These are phyloP conservation scores for Streptanthus diversifolius DNA, from an alignment of 345 rosid genomes.

Conservation along the genomic window DNA sequence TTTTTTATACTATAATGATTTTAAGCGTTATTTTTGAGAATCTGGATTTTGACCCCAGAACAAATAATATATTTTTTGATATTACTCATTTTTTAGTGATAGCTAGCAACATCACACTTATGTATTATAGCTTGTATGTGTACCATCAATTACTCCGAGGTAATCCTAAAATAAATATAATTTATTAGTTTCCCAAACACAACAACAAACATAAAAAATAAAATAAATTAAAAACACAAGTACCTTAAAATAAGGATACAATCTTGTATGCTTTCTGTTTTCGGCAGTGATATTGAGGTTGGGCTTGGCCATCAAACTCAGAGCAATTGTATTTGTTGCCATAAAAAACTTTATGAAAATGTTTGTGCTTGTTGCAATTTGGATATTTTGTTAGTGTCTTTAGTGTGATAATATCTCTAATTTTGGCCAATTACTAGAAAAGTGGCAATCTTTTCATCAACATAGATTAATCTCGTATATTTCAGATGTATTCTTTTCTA, in stretches of 20 bases:
- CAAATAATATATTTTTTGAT: background rate
- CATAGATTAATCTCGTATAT: too few species aligned
- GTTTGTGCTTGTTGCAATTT: background rate
- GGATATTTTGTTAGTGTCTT: background rate
- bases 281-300: background rate
- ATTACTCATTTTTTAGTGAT: background rate
- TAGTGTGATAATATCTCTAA: background rate
- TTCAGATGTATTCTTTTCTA: background rate
- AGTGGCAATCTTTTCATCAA: too few species aligned
- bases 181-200: background rate
- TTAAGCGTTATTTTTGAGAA: too few species aligned
- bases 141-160: background rate
- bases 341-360: background rate
- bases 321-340: background rate
- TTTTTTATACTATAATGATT: too few species aligned
- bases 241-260: constrained; percentile 1
- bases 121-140: background rate
- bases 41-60: too few species aligned
- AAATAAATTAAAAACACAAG: background rate
- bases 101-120: background rate
- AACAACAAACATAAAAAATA: background rate
- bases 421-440: background rate
- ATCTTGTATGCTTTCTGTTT: background rate
- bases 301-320: background rate
- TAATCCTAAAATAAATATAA: background rate